These are phyloP conservation scores for Amniculicola lignicola DNA, from an alignment of 495 filamentous ascomycete species.

Conservation along the genomic window DNA sequence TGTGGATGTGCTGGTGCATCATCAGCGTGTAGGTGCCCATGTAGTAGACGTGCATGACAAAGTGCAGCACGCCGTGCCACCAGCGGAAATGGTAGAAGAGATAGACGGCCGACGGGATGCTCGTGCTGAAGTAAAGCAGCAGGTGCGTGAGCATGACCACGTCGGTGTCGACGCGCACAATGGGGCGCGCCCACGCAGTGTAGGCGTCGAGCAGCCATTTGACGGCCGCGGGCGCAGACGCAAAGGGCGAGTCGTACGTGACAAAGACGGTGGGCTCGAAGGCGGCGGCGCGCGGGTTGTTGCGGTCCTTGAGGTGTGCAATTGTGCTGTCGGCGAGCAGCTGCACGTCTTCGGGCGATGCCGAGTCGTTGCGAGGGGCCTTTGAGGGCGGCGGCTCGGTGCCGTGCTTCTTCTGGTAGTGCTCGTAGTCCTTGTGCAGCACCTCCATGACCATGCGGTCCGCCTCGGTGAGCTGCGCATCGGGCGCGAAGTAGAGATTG, in stretches of 20 bases:
- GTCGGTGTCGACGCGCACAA: constrained; percentile 61
- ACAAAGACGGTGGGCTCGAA: constrained; percentile 57
- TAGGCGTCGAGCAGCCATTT: constrained; percentile 56
- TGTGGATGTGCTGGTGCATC: constrained; percentile 81
- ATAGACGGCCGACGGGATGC: constrained; percentile 61
- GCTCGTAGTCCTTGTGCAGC: constrained; percentile 17
- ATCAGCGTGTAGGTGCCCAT: constrained; percentile 72
- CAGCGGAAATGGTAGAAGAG: constrained; percentile 65
- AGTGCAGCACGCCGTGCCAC: constrained; percentile 61
- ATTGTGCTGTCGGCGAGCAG: too few species aligned
- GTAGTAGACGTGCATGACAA: constrained; percentile 59
- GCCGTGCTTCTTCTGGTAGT: background rate
- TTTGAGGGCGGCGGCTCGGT: background rate
- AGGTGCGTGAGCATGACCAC: constrained; percentile 77
- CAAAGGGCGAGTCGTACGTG: constrained; percentile 45
- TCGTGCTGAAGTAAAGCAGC: constrained; percentile 64
- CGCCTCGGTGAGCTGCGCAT: constrained; percentile 15
- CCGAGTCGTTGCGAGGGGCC: constrained; percentile 1
- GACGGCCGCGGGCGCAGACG: constrained; percentile 45
- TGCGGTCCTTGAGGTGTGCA: constrained; percentile 48
- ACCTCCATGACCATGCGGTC: constrained; percentile 23
- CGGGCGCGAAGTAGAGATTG: constrained; percentile 20
- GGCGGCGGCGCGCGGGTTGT: constrained; percentile 46
- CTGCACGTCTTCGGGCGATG: constrained; percentile 20
- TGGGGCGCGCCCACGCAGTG: constrained; percentile 49